These are phyloP conservation scores for Pythium phragmiticola DNA, from an alignment of 352 stramenopile genomes.

Conservation along the genomic window DNA sequence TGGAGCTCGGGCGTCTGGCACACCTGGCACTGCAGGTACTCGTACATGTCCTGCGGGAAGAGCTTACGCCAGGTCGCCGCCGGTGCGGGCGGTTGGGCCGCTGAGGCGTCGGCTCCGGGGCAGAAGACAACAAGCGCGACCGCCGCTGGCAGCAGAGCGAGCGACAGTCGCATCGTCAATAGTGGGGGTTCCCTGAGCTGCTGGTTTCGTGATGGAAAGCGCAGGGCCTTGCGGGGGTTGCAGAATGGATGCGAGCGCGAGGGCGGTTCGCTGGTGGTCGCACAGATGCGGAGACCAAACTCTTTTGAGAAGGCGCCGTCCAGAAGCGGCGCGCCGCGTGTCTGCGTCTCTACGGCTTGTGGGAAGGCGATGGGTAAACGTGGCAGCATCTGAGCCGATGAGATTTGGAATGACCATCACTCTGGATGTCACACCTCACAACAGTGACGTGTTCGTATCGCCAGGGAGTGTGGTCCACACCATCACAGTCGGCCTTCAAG, in stretches of 20 bases:
- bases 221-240: not conserved
- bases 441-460: slow-evolving; percentile 16
- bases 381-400: slow-evolving; percentile 17
- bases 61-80: slow-evolving; percentile 29
- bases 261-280: not conserved
- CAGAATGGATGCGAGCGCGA: not conserved
- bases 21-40: slow-evolving; percentile 78
- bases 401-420: slow-evolving; percentile 20
- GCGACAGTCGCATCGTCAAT: not conserved
- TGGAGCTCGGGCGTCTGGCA: slow-evolving; percentile 79
- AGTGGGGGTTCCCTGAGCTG: not conserved
- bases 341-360: slow-evolving; percentile 4
- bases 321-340: slow-evolving; percentile 14
- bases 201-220: not conserved
- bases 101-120: not conserved
- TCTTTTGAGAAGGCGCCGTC: not conserved
- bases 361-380: slow-evolving; percentile 7
- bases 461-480: slow-evolving; percentile 22
- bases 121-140: slow-evolving; percentile 11
- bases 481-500: slow-evolving; percentile 16
- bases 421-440: slow-evolving; percentile 9
- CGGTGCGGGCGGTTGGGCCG: not conserved
- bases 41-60: slow-evolving; percentile 71
- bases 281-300: not conserved
- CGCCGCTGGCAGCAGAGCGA: slow-evolving; percentile 10